Conservation (phyloP, 768 basidiomycete genomes). For the Tylopilus rubrobrunneus region DNA sequence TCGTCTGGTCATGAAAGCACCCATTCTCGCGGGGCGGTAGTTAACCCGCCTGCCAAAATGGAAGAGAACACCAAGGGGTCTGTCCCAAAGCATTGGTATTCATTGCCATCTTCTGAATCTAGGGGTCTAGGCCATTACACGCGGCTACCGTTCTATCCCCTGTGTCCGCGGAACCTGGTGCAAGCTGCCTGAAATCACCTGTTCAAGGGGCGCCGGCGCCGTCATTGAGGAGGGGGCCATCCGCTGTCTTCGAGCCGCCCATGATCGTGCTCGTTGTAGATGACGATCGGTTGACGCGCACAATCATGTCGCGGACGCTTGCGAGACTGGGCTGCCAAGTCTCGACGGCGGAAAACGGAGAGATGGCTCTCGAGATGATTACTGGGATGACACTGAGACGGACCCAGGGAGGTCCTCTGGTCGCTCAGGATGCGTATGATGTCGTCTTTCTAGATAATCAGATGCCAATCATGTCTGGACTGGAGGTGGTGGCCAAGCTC, state of each 20-base stretch:
- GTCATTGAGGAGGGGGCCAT: constrained; percentile 6
- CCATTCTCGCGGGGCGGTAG: background rate
- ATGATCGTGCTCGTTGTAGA: constrained; percentile 77
- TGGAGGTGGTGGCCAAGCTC: constrained; percentile 57
- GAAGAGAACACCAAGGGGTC: constrained; percentile 4
- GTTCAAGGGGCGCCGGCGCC: constrained; percentile 10
- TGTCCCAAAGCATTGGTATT: background rate
- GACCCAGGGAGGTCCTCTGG: too few relatives aligned
- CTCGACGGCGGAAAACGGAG: constrained; percentile 81
- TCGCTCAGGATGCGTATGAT: constrained; percentile 29
- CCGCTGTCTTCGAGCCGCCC: constrained; percentile 41
- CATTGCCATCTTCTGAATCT: constrained; percentile 3
- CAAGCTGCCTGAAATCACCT: constrained; percentile 12
- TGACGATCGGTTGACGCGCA: constrained; percentile 77
- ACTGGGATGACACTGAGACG: constrained; percentile 33
- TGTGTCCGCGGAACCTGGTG: constrained; percentile 1
- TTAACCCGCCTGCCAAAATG: background rate
- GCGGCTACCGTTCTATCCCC: background rate
- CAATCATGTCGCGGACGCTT: constrained; percentile 75
- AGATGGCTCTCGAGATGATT: constrained; percentile 58
- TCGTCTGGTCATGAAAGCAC: background rate
- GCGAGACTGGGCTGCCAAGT: constrained; percentile 76
- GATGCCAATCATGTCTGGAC: constrained; percentile 73
- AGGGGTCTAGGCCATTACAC: background rate
- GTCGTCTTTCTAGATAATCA: constrained; percentile 61